A percentile compares a stretch with the other conserved stretches of the same genome.
Evolutionary conservation across 192 early-diverging fungal genomes (phyloP).

Genomic region (Powellomyces hirtus): DNA sequence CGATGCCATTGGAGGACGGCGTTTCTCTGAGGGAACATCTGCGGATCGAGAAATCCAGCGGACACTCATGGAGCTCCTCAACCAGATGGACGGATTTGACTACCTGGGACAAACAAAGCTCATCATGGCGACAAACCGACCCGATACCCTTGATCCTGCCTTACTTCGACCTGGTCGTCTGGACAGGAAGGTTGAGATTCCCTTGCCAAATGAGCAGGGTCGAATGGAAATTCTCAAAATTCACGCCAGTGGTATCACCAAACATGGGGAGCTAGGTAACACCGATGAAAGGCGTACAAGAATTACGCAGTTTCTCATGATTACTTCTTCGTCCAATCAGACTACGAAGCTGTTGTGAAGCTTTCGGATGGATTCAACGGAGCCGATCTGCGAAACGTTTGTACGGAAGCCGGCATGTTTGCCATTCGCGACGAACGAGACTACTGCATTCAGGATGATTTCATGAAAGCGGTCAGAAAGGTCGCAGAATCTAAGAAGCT

Average conservation of each 20-base stretch:
- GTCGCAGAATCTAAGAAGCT: slow-evolving; percentile 95
- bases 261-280: slow-evolving; percentile 95
- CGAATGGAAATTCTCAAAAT: slow-evolving; percentile 97
- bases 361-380: slow-evolving; percentile 98
- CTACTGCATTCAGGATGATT: slow-evolving; percentile 97
- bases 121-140: slow-evolving; percentile 99
- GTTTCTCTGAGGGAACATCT: slow-evolving; percentile 98
- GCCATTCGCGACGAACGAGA: slow-evolving; percentile 99
- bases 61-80: slow-evolving; percentile 98
- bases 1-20: slow-evolving; percentile 97
- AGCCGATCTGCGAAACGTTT: slow-evolving; percentile 98
- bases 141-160: slow-evolving; percentile 98
- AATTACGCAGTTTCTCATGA: neutral
- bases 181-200: slow-evolving; percentile 99
- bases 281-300: neutral
- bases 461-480: slow-evolving; percentile 99
- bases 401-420: slow-evolving; percentile 99
- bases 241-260: slow-evolving; percentile 89
- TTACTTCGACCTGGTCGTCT: slow-evolving; percentile 92
- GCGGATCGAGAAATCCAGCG: slow-evolving; percentile 99
- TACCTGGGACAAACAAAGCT: slow-evolving; percentile 96
- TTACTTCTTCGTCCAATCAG: slow-evolving; percentile 38
- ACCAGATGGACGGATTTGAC: slow-evolving; percentile 99
- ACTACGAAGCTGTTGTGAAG: slow-evolving; percentile 98
- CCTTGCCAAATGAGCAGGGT: slow-evolving; percentile 97